Conservation (phyloP, 306 rosid genomes). For the Cucurbita maxima region DNA sequence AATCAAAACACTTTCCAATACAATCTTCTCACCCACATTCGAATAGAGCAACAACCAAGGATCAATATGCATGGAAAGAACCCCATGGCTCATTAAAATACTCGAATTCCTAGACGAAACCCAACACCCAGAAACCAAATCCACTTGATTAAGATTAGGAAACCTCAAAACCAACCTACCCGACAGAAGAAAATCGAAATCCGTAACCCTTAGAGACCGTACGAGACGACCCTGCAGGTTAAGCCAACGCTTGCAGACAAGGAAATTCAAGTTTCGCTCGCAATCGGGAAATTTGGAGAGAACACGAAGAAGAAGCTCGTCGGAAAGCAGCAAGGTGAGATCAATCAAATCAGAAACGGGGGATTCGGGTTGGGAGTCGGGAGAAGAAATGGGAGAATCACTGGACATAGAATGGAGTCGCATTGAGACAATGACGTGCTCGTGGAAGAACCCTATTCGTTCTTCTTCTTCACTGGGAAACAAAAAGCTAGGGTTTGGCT, state of each 20-base stretch:
- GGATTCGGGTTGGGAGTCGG: conserved; percentile 8
- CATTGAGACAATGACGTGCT: conserved; percentile 28
- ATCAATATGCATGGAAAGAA: conserved; percentile 35
- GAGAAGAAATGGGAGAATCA: conserved; percentile 13
- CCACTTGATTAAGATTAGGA: conserved; percentile 58
- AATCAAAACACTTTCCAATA: conserved; percentile 32
- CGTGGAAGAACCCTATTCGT: not conserved
- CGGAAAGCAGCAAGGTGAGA: conserved; percentile 29
- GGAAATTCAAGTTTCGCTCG: conserved; percentile 33
- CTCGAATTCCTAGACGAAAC: conserved; percentile 38
- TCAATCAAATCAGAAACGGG: not conserved
- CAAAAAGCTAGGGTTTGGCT: not conserved
- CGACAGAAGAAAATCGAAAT: conserved; percentile 69
- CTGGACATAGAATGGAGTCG: conserved; percentile 13
- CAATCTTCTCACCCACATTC: conserved; percentile 37
- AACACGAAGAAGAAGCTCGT: conserved; percentile 49
- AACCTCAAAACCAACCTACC: conserved; percentile 64
- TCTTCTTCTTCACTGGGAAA: not conserved
- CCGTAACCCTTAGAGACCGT: conserved; percentile 35
- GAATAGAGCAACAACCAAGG: conserved; percentile 20
- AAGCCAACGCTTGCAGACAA: conserved; percentile 90
- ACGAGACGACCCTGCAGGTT: conserved; percentile 64
- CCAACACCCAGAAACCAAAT: conserved; percentile 31
- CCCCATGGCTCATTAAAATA: conserved; percentile 33
- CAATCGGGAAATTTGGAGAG: conserved; percentile 38